Evolutionary conservation across 2,329 filamentous ascomycete species (phyloP).

Genomic region (Trichoderma semiorbis): DNA sequence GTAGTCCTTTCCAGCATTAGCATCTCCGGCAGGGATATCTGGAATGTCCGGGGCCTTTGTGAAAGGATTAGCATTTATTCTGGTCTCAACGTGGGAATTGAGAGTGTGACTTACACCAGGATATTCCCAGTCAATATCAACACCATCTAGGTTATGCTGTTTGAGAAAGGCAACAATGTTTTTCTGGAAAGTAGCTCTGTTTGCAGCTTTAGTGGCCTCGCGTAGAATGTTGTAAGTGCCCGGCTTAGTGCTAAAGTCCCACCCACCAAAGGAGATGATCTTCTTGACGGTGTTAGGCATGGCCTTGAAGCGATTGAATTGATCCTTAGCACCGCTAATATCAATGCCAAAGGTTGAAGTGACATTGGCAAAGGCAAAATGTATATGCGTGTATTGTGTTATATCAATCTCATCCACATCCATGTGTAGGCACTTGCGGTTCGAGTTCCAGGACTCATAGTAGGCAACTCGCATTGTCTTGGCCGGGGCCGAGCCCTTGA

Average conservation of each 20-base stretch:
- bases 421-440: slow-evolving; percentile 31
- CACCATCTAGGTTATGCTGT: slow-evolving; percentile 39
- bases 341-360: slow-evolving; percentile 21
- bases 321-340: slow-evolving; percentile 23
- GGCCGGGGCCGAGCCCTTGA: slow-evolving; percentile 27
- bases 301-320: slow-evolving; percentile 31
- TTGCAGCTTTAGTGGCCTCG: slow-evolving; percentile 30
- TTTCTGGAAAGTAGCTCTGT: slow-evolving; percentile 36
- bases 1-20: background rate
- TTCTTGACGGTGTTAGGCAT: slow-evolving; percentile 30
- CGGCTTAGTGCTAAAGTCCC: slow-evolving; percentile 31
- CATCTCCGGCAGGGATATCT: slow-evolving; percentile 27
- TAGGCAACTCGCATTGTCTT: slow-evolving; percentile 30
- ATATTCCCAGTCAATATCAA: slow-evolving; percentile 49
- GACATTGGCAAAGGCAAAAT: slow-evolving; percentile 33
- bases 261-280: slow-evolving; percentile 37
- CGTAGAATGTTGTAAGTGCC: slow-evolving; percentile 29
- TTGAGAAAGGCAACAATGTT: slow-evolving; percentile 40
- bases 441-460: slow-evolving; percentile 33
- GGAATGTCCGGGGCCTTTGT: slow-evolving; percentile 26
- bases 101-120: slow-evolving; percentile 24
- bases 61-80: background rate
- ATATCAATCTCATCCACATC: slow-evolving; percentile 26
- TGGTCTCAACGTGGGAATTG: background rate
- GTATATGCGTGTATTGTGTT: slow-evolving; percentile 31